Conservation (phyloP, 768 basidiomycete genomes). For the Suillus cothurnatus region DNA sequence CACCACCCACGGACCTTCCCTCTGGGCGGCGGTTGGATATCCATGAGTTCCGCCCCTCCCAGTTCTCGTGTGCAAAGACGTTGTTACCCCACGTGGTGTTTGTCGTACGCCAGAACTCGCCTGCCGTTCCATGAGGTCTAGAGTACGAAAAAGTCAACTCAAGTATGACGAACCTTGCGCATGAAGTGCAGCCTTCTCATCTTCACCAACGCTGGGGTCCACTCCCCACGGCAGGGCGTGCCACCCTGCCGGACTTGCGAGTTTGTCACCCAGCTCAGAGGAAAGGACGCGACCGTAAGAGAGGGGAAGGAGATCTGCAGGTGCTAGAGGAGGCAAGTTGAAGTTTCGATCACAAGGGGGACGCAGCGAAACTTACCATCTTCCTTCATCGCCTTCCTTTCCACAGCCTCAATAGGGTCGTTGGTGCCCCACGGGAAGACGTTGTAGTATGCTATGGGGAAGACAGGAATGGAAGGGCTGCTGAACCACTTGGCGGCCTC, state of each 20-base stretch:
- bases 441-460: conserved; percentile 55
- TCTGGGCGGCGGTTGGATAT: conserved; percentile 80
- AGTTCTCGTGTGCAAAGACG: conserved; percentile 94
- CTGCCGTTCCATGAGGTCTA: conserved; percentile 23
- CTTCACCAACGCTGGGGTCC: conserved; percentile 51
- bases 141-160: not conserved
- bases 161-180: not conserved
- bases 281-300: conserved; percentile 36
- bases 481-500: not conserved
- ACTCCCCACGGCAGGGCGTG: conserved; percentile 75
- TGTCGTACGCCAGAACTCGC: conserved; percentile 58
- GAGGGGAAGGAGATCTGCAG: conserved; percentile 10
- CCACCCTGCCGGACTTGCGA: conserved; percentile 92
- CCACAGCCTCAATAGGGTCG: conserved; percentile 65
- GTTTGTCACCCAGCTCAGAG: conserved; percentile 70
- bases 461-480: conserved; percentile 11
- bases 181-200: conserved; percentile 12
- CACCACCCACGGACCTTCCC: conserved; percentile 26
- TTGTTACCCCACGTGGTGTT: conserved; percentile 90
- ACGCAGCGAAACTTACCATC: conserved; percentile 14
- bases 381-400: conserved; percentile 22
- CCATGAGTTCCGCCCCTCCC: conserved; percentile 71
- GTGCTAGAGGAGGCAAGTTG: conserved; percentile 14
- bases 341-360: not conserved
- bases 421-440: conserved; percentile 85